These are phyloP conservation scores for Xerocomus minutiporus DNA, from an alignment of 1,284 basidiomycete species.

Conservation along the genomic window DNA sequence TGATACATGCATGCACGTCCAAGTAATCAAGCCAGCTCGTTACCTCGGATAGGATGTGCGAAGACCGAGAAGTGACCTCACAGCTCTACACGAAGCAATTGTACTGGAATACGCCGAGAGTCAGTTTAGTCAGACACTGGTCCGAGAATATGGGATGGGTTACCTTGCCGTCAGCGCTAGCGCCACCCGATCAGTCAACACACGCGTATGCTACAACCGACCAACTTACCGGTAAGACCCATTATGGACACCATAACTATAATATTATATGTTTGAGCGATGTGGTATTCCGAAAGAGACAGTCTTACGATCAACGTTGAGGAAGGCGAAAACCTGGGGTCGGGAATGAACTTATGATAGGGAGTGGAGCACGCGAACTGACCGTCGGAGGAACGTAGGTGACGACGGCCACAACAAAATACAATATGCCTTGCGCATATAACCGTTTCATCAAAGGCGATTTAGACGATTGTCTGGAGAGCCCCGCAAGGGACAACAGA, in stretches of 20 bases:
- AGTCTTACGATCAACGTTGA: background rate
- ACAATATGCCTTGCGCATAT: constrained; percentile 17
- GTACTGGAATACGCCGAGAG: constrained; percentile 3
- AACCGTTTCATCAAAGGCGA: constrained; percentile 15
- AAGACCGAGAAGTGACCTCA: constrained; percentile 15
- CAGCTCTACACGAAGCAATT: constrained; percentile 15
- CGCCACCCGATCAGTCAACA: background rate
- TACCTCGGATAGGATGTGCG: constrained; percentile 1
- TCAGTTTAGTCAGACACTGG: background rate
- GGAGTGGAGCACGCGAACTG: background rate
- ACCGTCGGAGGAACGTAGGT: constrained; percentile 15
- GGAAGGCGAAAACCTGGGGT: constrained; percentile 11
- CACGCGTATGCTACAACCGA: too few species aligned
- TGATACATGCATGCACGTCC: background rate
- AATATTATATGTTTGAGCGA: background rate
- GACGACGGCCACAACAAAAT: constrained; percentile 17
- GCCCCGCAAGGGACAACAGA: constrained; percentile 11
- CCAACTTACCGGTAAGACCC: constrained; percentile 11
- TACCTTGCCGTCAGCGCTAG: constrained; percentile 15
- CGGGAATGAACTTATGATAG: background rate
- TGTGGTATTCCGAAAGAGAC: background rate
- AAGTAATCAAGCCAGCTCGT: background rate
- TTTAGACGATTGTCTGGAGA: constrained; percentile 8
- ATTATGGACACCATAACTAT: constrained; percentile 3
- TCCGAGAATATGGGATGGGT: background rate